Percentiles rank a stretch among this genome's conserved stretches.
phyloP scores from a whole-genome alignment of 257 asterid species.

The Solanum dulcamara region DNA sequence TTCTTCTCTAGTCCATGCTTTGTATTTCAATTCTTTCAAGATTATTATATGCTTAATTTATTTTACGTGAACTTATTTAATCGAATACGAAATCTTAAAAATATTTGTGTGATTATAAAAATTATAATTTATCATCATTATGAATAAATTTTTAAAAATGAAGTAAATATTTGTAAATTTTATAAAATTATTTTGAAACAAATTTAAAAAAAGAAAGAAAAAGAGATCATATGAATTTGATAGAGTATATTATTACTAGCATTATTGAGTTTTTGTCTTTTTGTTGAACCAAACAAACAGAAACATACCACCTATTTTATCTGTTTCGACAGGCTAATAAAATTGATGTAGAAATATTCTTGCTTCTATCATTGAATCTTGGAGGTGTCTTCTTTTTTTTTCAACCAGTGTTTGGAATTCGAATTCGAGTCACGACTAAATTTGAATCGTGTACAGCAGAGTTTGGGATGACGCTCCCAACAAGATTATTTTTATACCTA shows the following conservation, averaged over 20 bases:
- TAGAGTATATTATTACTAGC: not conserved
- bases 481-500: too few species aligned
- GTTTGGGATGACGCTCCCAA: too few species aligned
- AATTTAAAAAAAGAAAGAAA: too few species aligned
- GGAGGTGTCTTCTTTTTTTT: too few species aligned
- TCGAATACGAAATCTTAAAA: not conserved
- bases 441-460: too few species aligned
- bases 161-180: not conserved
- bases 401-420: too few species aligned
- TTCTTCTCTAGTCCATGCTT: not conserved
- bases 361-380: not conserved
- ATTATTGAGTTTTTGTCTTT: not conserved
- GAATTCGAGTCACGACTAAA: too few species aligned
- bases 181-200: not conserved
- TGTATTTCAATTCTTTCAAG: not conserved
- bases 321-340: not conserved
- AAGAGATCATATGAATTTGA: not conserved
- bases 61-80: not conserved
- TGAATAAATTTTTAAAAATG: not conserved
- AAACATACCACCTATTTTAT: not conserved
- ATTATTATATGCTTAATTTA: not conserved
- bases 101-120: too few species aligned
- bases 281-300: not conserved
- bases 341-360: not conserved
- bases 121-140: too few species aligned